Evolutionary conservation across 2,329 filamentous ascomycete species (phyloP).

Genomic region (Nothophaeocryptopus gaeumannii): DNA sequence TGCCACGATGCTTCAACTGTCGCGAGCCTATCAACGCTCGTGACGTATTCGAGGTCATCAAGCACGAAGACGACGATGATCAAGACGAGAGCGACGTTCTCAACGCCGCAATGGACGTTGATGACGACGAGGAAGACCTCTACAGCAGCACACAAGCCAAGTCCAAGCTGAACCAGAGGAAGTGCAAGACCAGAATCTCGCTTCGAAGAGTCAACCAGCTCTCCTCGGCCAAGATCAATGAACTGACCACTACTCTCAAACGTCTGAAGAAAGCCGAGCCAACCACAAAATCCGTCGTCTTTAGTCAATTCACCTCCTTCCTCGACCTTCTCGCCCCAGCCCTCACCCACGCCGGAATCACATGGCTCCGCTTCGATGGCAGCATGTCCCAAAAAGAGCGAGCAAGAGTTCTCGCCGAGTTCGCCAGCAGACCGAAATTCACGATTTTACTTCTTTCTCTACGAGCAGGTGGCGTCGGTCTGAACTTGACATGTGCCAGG

Average conservation of each 20-base stretch:
- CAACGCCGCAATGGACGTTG: slow-evolving; percentile 18
- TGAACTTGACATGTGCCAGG: slow-evolving; percentile 86
- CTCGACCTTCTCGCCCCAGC: slow-evolving; percentile 85
- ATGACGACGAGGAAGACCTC: slow-evolving; percentile 34
- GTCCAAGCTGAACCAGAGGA: slow-evolving; percentile 5
- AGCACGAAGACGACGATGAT: slow-evolving; percentile 60
- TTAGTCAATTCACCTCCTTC: slow-evolving; percentile 97
- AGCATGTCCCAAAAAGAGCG: slow-evolving; percentile 83
- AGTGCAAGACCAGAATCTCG: slow-evolving; percentile 47
- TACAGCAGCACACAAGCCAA: slow-evolving; percentile 38
- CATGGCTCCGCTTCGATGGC: slow-evolving; percentile 84
- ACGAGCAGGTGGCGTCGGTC: slow-evolving; percentile 84
- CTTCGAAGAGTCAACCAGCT: slow-evolving; percentile 61
- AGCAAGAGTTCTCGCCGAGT: slow-evolving; percentile 72
- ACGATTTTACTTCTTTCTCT: slow-evolving; percentile 79
- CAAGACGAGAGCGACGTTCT: slow-evolving; percentile 20
- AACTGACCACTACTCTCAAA: slow-evolving; percentile 73
- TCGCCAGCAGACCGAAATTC: slow-evolving; percentile 57
- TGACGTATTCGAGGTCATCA: slow-evolving; percentile 89
- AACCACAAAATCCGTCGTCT: slow-evolving; percentile 76
- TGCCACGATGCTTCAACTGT: slow-evolving; percentile 86
- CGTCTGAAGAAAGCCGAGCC: slow-evolving; percentile 64
- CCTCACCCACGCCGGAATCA: slow-evolving; percentile 67
- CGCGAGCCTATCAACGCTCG: slow-evolving; percentile 75
- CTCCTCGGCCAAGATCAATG: slow-evolving; percentile 85